Percentiles rank a stretch among this genome's conserved stretches.
These are phyloP conservation scores for Podila clonocystis DNA, from an alignment of 192 early-diverging fungal species.

Conservation along the genomic window DNA sequence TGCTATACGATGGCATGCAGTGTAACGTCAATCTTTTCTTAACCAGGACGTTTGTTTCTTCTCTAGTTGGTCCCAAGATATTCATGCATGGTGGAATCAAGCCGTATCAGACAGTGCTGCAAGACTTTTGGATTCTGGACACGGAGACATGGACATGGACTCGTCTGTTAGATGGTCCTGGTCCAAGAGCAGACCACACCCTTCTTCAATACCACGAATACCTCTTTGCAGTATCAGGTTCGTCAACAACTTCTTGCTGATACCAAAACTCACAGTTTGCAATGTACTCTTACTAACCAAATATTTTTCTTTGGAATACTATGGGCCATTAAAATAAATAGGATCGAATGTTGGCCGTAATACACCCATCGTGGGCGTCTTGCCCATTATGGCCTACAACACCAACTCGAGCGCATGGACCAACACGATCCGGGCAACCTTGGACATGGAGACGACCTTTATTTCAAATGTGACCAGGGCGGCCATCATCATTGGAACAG, in stretches of 20 bases:
- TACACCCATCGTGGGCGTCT: constrained; percentile 8
- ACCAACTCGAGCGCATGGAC: constrained; percentile 37
- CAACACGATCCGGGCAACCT: constrained; percentile 24
- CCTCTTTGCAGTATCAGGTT: constrained; percentile 37
- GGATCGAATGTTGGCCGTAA: constrained; percentile 34
- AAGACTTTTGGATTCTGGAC: constrained; percentile 43
- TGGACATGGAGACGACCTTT: constrained; percentile 21
- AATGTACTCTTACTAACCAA: no score
- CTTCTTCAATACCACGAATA: constrained; percentile 45
- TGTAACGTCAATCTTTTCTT: no score
- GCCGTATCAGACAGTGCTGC: constrained; percentile 37
- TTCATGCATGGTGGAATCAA: constrained; percentile 48
- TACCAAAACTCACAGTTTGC: no score
- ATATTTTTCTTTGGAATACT: not conserved
- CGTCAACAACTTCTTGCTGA: not conserved
- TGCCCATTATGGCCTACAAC: constrained; percentile 35
- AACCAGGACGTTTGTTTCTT: not conserved
- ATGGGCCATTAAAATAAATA: not conserved
- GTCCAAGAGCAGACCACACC: constrained; percentile 39
- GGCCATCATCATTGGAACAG: constrained; percentile 35
- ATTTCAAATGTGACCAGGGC: constrained; percentile 24
- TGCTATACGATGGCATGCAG: not conserved
- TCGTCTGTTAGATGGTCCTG: constrained; percentile 34
- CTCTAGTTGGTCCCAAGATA: constrained; percentile 32
- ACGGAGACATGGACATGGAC: constrained; percentile 42